phyloP scores from a whole-genome alignment of 352 stramenopile species.

The Albugo laibachii region DNA sequence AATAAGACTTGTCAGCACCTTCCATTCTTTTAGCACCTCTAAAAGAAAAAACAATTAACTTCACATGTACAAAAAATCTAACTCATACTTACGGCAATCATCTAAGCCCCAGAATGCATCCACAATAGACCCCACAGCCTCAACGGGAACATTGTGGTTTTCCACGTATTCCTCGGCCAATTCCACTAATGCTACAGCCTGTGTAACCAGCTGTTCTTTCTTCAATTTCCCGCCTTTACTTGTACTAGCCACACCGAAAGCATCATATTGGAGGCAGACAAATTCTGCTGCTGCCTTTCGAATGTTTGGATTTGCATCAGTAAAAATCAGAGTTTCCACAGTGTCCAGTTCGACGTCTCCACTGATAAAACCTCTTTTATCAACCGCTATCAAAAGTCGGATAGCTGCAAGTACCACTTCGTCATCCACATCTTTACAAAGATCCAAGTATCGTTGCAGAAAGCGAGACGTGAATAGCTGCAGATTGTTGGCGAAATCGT shows the following conservation, averaged over 20 bases:
- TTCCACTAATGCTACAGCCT: slow-evolving; percentile 77
- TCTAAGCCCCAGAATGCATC: slow-evolving; percentile 72
- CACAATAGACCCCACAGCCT: slow-evolving; percentile 52
- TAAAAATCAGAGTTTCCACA: slow-evolving; percentile 68
- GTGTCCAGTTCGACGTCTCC: slow-evolving; percentile 53
- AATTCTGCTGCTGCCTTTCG: slow-evolving; percentile 68
- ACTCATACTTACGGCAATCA: slow-evolving; percentile 48
- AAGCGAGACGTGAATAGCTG: slow-evolving; percentile 68
- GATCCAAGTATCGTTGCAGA: slow-evolving; percentile 47
- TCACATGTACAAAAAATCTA: background rate
- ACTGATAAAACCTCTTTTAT: slow-evolving; percentile 66
- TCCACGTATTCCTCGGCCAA: slow-evolving; percentile 74
- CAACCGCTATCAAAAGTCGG: slow-evolving; percentile 51
- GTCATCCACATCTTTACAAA: slow-evolving; percentile 67
- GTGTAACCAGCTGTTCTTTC: slow-evolving; percentile 65
- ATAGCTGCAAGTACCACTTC: slow-evolving; percentile 46
- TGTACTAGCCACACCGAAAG: slow-evolving; percentile 57
- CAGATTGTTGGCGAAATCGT: slow-evolving; percentile 35
- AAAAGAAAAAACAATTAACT: slow-evolving; percentile 1
- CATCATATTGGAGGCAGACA: slow-evolving; percentile 75
- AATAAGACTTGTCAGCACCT: slow-evolving; percentile 45
- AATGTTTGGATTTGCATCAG: slow-evolving; percentile 44
- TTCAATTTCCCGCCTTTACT: slow-evolving; percentile 42
- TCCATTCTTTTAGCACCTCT: slow-evolving; percentile 76
- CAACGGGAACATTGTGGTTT: slow-evolving; percentile 32